These are phyloP conservation scores for Reticulascus tulasneorum DNA, from an alignment of 2,329 filamentous ascomycete species.

Conservation along the genomic window DNA sequence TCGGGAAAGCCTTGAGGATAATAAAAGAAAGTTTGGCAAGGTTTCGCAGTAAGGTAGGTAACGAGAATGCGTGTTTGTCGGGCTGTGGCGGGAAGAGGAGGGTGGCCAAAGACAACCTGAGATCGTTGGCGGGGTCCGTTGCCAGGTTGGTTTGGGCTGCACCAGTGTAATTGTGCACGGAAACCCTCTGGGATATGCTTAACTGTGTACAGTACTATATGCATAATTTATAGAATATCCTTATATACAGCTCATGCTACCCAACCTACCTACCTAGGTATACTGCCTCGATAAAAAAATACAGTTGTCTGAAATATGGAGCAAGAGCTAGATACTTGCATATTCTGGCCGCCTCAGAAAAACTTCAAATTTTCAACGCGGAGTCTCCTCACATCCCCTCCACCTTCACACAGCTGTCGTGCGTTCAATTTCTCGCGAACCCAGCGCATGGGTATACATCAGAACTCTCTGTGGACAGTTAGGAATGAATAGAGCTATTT, in stretches of 20 bases:
- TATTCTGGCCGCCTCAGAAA: too few relatives aligned
- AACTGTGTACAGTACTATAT: too few relatives aligned
- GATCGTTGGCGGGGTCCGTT: neutral
- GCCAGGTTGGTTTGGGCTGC: neutral
- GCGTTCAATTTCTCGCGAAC: too few relatives aligned
- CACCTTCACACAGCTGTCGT: too few relatives aligned
- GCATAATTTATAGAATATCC: too few relatives aligned
- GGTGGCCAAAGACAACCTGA: slow-evolving; percentile 2
- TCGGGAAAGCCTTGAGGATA: neutral
- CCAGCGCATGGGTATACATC: too few relatives aligned
- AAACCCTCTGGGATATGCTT: too few relatives aligned
- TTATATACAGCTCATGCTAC: neutral
- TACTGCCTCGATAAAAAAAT: too few relatives aligned
- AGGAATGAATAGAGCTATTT: neutral
- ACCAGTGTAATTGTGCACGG: neutral
- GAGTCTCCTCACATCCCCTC: too few relatives aligned
- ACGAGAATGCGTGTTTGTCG: slow-evolving; percentile 1
- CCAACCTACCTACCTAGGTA: neutral
- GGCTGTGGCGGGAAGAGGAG: slow-evolving; percentile 7
- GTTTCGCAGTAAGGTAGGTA: neutral
- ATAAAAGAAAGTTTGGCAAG: neutral
- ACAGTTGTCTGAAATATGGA: too few relatives aligned
- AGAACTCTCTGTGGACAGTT: neutral
- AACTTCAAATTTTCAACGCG: too few relatives aligned
- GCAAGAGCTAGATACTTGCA: too few relatives aligned